phyloP scores from a whole-genome alignment of 2,329 filamentous ascomycete species.

The Neurospora sp. region DNA sequence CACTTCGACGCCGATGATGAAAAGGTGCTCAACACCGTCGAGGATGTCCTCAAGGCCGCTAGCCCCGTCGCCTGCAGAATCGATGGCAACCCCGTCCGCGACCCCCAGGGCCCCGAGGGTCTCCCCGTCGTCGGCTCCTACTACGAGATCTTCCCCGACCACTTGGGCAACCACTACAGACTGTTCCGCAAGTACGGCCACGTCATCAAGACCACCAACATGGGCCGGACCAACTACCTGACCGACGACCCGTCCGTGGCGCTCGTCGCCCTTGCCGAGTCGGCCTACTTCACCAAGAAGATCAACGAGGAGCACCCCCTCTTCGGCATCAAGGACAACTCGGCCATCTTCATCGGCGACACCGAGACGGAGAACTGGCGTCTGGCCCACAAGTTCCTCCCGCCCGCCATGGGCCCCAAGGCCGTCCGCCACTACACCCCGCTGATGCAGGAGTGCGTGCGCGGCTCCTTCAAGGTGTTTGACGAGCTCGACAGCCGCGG shows the following conservation, averaged over 20 bases:
- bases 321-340: constrained; percentile 30
- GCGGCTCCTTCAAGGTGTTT: constrained; percentile 39
- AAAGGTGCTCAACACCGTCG: constrained; percentile 21
- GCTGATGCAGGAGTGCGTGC: constrained; percentile 44
- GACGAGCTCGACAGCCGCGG: constrained; percentile 39
- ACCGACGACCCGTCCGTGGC: constrained; percentile 40
- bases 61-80: constrained; percentile 33
- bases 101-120: constrained; percentile 39
- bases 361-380: constrained; percentile 40
- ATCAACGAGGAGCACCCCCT: constrained; percentile 41
- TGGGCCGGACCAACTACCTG: constrained; percentile 38
- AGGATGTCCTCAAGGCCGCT: constrained; percentile 25
- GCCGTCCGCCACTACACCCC: constrained; percentile 52
- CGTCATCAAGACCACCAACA: constrained; percentile 40
- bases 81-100: constrained; percentile 37
- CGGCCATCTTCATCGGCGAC: constrained; percentile 38
- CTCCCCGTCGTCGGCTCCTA: constrained; percentile 42
- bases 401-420: constrained; percentile 47
- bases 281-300: constrained; percentile 43
- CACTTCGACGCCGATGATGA: constrained; percentile 25
- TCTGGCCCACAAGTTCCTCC: constrained; percentile 50
- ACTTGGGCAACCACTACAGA: constrained; percentile 38
- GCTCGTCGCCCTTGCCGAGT: constrained; percentile 35
- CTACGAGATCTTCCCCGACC: constrained; percentile 46
- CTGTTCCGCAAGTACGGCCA: constrained; percentile 41